Conservation (phyloP, 2,329 filamentous ascomycete genomes). For the Trichoderma sp. region DNA sequence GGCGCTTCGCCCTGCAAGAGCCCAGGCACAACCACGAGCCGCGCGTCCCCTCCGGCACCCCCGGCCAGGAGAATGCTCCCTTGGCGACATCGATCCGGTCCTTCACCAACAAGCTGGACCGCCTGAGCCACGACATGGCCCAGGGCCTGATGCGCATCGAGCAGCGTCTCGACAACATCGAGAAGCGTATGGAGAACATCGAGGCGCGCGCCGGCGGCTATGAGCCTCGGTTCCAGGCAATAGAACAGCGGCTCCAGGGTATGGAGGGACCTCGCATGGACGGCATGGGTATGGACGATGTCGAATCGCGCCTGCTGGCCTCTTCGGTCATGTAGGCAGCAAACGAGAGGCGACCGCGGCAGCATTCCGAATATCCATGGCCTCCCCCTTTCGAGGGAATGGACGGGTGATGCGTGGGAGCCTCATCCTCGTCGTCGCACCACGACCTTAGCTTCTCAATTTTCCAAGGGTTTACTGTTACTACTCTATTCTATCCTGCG, state of each 20-base stretch:
- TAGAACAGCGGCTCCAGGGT: conserved; percentile 47
- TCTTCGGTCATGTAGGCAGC: conserved; percentile 47
- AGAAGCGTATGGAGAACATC: conserved; percentile 58
- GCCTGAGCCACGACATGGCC: conserved; percentile 58
- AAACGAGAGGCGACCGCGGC: conserved; percentile 18
- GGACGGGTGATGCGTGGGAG: not conserved
- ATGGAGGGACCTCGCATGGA: conserved; percentile 50
- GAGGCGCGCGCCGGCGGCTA: conserved; percentile 50
- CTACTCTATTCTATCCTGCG: not conserved
- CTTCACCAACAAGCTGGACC: conserved; percentile 62
- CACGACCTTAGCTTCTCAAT: not conserved
- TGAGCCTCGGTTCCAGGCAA: conserved; percentile 50
- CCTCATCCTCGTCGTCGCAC: not conserved
- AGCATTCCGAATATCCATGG: not conserved
- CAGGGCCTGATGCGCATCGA: conserved; percentile 57
- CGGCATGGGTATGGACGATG: conserved; percentile 49
- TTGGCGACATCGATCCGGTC: conserved; percentile 60
- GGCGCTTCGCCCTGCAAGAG: conserved; percentile 65
- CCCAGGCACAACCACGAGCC: conserved; percentile 64
- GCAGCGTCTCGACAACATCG: conserved; percentile 53
- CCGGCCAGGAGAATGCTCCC: conserved; percentile 60
- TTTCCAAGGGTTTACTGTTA: conserved; percentile 1
- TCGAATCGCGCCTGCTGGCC: conserved; percentile 49
- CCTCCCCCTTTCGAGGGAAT: not conserved
- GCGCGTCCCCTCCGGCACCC: conserved; percentile 55